A percentile compares a stretch with the other conserved stretches of the same genome.
Conservation (phyloP, 1,284 basidiomycete genomes). For the Hymenochaete sp. region DNA sequence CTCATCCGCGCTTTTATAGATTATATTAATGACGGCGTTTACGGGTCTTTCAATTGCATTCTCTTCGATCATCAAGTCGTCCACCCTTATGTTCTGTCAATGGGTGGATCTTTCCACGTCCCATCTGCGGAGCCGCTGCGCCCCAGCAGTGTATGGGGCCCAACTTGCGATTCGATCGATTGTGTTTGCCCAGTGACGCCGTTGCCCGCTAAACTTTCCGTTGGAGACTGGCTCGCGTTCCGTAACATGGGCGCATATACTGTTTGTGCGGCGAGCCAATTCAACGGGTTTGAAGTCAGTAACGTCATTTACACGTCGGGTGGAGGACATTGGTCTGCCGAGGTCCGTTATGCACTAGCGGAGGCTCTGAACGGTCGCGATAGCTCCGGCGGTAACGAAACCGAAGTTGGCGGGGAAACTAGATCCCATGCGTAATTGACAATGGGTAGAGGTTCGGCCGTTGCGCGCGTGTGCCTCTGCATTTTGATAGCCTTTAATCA, state of each 20-base stretch:
- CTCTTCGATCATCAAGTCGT: conserved; percentile 89
- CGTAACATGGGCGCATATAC: conserved; percentile 93
- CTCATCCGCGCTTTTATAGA: conserved; percentile 41
- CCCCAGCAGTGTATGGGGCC: conserved; percentile 57
- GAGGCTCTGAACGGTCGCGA: neutral
- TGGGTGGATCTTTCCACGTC: conserved; percentile 47
- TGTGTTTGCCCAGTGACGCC: conserved; percentile 57
- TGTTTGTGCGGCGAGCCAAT: conserved; percentile 81
- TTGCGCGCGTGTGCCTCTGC: too few relatives aligned
- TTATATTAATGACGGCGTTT: conserved; percentile 97
- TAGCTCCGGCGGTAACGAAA: neutral
- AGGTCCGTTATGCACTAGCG: conserved; percentile 22
- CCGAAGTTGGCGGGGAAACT: conserved; percentile 1
- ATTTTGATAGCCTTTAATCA: too few relatives aligned
- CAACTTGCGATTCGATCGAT: conserved; percentile 89
- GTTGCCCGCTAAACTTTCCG: conserved; percentile 57
- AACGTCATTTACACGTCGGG: conserved; percentile 57
- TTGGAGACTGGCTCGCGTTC: conserved; percentile 91
- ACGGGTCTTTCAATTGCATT: conserved; percentile 97
- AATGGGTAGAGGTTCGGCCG: too few relatives aligned
- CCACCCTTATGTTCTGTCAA: conserved; percentile 70
- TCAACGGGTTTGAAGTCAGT: conserved; percentile 75
- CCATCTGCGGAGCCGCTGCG: conserved; percentile 38
- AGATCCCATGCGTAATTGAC: too few relatives aligned
- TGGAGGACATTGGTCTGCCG: conserved; percentile 29